These are phyloP conservation scores for Ustulina deusta DNA, from an alignment of 2,329 filamentous ascomycete genomes.

Conservation along the genomic window DNA sequence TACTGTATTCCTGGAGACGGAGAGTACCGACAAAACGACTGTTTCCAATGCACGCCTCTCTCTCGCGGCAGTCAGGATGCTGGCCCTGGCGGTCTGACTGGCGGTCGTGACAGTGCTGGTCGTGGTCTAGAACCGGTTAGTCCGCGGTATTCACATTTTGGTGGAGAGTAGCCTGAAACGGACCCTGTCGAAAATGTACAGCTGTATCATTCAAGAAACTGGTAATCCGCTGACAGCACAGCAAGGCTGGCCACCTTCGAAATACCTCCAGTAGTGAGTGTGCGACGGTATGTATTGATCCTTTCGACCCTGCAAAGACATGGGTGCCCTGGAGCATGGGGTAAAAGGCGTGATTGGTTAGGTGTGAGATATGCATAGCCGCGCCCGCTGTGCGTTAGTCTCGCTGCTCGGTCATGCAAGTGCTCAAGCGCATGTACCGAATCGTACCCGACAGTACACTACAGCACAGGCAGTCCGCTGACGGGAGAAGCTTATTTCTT, in stretches of 20 bases:
- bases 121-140: constrained; percentile 15
- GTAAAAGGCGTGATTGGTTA: constrained; percentile 49
- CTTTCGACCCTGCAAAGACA: constrained; percentile 38
- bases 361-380: constrained; percentile 54
- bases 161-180: constrained; percentile 40
- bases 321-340: constrained; percentile 43
- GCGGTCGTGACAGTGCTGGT: not conserved
- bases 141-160: constrained; percentile 22
- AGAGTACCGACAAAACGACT: constrained; percentile 16
- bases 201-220: constrained; percentile 1
- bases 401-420: constrained; percentile 52
- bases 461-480: constrained; percentile 34
- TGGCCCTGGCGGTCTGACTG: constrained; percentile 9
- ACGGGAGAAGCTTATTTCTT: constrained; percentile 42
- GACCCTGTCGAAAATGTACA: constrained; percentile 1
- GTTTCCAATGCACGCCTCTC: constrained; percentile 13
- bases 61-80: constrained; percentile 6
- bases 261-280: constrained; percentile 19
- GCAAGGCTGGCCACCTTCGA: constrained; percentile 41
- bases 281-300: constrained; percentile 28
- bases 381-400: constrained; percentile 54
- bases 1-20: constrained; percentile 34
- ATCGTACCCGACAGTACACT: constrained; percentile 20
- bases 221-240: constrained; percentile 26
- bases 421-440: constrained; percentile 47